Base-by-base conservation (phyloP, 1,284 basidiomycete genomes). In the Wolfiporia cocos region DNA sequence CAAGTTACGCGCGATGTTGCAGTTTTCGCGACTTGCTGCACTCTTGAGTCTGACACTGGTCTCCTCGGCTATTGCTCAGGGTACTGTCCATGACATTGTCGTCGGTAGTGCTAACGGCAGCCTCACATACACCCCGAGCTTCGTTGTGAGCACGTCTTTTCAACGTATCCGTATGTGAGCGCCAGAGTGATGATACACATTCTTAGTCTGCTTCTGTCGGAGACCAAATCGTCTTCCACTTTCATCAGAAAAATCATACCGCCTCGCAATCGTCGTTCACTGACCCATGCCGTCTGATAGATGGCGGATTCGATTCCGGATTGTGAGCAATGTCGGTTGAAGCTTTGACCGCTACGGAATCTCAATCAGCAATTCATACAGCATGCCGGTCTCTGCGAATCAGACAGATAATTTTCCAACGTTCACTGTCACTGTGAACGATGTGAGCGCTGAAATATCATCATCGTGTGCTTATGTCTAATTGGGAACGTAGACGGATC, bases 201-300 rank as follows among this genome's bases (percentile, higher is more conserved):
- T n/a, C n/a, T n/a, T n/a, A 77, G 75, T 59, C 54, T 44, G 77
- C 76, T 34, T 46, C 61, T 31, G 54, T 63, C 44, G 78, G 78
- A 41, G 78, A 81, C 58, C 69, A 73, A 56, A 76, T 82, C 41
- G 64, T 71, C 40, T 81, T 79, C 66, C 66, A 70, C 46, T 81
- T 78, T 66, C 58, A 70, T 41, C 61, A 62, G 45, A 67, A 69
- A 57, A 79, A 80, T 62, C 78, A 79, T 58, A 71, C 74, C 2
- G 74, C 70, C 23, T 71, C 73, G 21, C 76, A 78, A 58, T 74
- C 73, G n/a, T 69, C 76, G 24, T 75, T 79, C 52, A 66, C 65
- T 39, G 58, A 62, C 51, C 74, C 79, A 21, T 77, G 78, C 60
- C 64, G 65, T 31, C 60, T 46, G 34, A 65, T 69, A 36, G 62